Percentiles rank a stretch among this genome's conserved stretches.
These are phyloP conservation scores for Trichophyton mentagrophytes DNA, from an alignment of 2,329 filamentous ascomycete genomes.

Conservation along the genomic window DNA sequence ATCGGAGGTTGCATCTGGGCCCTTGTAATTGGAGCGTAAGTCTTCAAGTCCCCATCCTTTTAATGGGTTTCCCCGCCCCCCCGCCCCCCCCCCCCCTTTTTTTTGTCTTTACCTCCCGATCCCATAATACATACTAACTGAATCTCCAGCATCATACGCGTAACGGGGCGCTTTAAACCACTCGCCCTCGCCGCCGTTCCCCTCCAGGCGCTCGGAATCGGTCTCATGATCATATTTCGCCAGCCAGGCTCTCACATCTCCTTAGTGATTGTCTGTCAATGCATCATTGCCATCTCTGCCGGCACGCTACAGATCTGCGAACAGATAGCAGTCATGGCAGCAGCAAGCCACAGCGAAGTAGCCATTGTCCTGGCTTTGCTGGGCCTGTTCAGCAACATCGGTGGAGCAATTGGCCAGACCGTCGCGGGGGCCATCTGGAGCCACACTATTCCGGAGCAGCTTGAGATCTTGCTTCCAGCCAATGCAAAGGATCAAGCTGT, in stretches of 20 bases:
- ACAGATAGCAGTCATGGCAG: slow-evolving; percentile 45
- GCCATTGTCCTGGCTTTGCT: slow-evolving; percentile 26
- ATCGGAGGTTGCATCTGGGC: slow-evolving; percentile 38
- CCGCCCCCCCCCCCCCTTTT: background rate
- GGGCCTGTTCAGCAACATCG: slow-evolving; percentile 19
- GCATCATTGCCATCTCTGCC: slow-evolving; percentile 40
- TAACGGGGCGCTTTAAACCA: slow-evolving; percentile 39
- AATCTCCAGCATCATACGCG: slow-evolving; percentile 28
- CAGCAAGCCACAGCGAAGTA: slow-evolving; percentile 40
- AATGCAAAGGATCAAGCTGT: slow-evolving; percentile 11
- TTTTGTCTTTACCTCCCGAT: background rate
- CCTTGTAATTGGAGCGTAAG: slow-evolving; percentile 32
- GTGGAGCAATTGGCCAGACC: slow-evolving; percentile 20
- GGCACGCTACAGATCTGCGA: slow-evolving; percentile 40
- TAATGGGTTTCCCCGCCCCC: background rate
- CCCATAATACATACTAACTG: background rate
- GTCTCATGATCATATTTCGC: slow-evolving; percentile 43
- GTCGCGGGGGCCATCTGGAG: slow-evolving; percentile 22
- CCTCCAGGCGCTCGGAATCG: slow-evolving; percentile 37
- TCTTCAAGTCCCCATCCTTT: no score
- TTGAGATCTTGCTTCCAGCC: slow-evolving; percentile 14
- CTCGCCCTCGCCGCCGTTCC: slow-evolving; percentile 37
- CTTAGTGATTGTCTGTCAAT: slow-evolving; percentile 41
- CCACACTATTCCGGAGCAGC: slow-evolving; percentile 15
- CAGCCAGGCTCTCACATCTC: slow-evolving; percentile 33